Base-by-base conservation (phyloP, 768 basidiomycete genomes). In the Tricholoma sp. region DNA sequence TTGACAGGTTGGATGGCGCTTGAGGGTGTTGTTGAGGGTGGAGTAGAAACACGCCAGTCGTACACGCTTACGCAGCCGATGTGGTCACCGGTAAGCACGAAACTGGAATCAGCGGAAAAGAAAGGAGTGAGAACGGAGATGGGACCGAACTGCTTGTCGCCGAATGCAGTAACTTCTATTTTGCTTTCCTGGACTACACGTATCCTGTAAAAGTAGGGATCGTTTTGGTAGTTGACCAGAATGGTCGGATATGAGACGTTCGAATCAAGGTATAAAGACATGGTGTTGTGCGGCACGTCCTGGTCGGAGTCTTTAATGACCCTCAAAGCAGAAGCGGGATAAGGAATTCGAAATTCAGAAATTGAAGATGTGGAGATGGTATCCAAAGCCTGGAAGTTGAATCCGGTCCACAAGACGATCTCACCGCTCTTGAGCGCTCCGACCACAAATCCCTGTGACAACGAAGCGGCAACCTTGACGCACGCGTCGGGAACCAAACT, bases 61-160 rank as follows among this genome's bases (percentile, higher is more conserved):
- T 86, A 90, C 4, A 89, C 69, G 54, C 76, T 81, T 44, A 91
- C 68, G 41, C 75, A 82, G 1, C 90, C 90, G 24, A 88, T 72
- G 20, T 73, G 70, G 64, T 91, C 86, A 2, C 91, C 90, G 1
- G 72, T 73, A 8, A 91, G 62, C 32, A 91, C 67, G 64, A 89
- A 81, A 63, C 75, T 80, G 10, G 65, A 61, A 51, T 70, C 60
- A n/a, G 58, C 42, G 18, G 76, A 67, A 59, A 86, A 83, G 50
- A 76, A 76, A 2, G 85, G 80, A 11, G 70, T 66, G 8, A 89
- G 29, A 34, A 68, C 65, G 6, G 80, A 80, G n/a, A 88, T 73
- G 10, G 72, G 63, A 4, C 82, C 82, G 33, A 80, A 76, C 3
- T 76, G 71, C 1, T 70, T 68, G 48, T 85, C 80, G 2, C 84